These are phyloP conservation scores for Penicillium griseofulvum DNA, from an alignment of 2,329 filamentous ascomycete genomes.

Conservation along the genomic window DNA sequence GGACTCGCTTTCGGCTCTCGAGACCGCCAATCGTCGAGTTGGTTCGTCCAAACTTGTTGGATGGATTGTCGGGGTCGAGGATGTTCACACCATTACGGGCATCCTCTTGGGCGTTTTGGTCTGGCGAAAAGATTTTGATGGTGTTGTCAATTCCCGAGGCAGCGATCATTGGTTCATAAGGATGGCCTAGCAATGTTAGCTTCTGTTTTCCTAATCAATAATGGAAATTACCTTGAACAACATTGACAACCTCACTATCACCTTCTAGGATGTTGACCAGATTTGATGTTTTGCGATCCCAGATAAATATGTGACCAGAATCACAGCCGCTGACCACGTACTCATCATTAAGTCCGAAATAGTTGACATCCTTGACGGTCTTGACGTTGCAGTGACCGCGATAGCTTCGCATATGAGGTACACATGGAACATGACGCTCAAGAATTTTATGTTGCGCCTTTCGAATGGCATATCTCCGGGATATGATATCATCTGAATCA, in stretches of 20 bases:
- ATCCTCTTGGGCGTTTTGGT: slow-evolving; percentile 55
- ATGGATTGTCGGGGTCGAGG: slow-evolving; percentile 45
- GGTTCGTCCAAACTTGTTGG: slow-evolving; percentile 34
- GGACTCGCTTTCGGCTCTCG: slow-evolving; percentile 57
- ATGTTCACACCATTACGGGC: slow-evolving; percentile 60
- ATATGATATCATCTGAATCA: slow-evolving; percentile 32
- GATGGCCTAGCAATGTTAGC: slow-evolving; percentile 51
- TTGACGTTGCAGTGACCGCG: slow-evolving; percentile 65
- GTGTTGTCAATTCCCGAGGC: slow-evolving; percentile 67
- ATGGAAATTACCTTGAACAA: slow-evolving; percentile 54
- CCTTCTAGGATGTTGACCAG: slow-evolving; percentile 65
- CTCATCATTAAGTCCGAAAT: slow-evolving; percentile 64
- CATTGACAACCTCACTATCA: slow-evolving; percentile 68
- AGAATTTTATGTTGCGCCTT: slow-evolving; percentile 51
- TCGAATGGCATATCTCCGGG: slow-evolving; percentile 52
- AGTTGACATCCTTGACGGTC: slow-evolving; percentile 69
- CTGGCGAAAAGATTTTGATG: slow-evolving; percentile 66
- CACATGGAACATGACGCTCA: slow-evolving; percentile 55
- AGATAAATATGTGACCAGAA: slow-evolving; percentile 66
- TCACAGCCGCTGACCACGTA: slow-evolving; percentile 68
- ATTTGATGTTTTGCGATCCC: slow-evolving; percentile 61
- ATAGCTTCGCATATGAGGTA: slow-evolving; percentile 57
- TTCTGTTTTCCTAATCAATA: background rate
- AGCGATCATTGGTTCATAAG: slow-evolving; percentile 65
- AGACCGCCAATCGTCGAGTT: slow-evolving; percentile 45